Evolutionary conservation across 371 early-diverging fungal species (phyloP).

Genomic region (Smittium culicis): DNA sequence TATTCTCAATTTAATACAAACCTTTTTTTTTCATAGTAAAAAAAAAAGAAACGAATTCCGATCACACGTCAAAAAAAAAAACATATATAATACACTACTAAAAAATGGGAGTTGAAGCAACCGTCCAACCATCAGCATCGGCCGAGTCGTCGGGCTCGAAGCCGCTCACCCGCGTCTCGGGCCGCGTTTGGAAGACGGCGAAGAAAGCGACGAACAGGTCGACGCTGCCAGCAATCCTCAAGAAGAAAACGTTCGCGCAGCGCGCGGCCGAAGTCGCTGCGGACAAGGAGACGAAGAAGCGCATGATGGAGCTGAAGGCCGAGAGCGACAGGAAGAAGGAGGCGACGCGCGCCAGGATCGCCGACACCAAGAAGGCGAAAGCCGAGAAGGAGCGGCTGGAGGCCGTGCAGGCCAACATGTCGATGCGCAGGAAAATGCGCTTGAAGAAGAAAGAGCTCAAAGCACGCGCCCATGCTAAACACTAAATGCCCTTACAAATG

Average conservation of each 20-base stretch:
- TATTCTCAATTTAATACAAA: too few relatives aligned
- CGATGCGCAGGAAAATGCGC: constrained; percentile 23
- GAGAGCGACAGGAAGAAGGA: constrained; percentile 42
- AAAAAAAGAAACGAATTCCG: too few relatives aligned
- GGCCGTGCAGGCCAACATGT: constrained; percentile 20
- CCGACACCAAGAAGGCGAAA: constrained; percentile 21
- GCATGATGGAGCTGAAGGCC: constrained; percentile 40
- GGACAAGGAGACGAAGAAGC: constrained; percentile 28
- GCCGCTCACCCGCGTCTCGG: constrained; percentile 24
- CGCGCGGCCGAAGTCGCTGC: constrained; percentile 34
- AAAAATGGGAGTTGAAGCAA: too few relatives aligned
- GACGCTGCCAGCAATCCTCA: constrained; percentile 39
- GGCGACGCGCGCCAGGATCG: constrained; percentile 18
- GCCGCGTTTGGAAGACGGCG: constrained; percentile 36
- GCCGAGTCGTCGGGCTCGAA: too few relatives aligned
- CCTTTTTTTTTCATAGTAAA: too few relatives aligned
- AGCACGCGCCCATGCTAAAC: constrained; percentile 26
- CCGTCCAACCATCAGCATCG: too few relatives aligned
- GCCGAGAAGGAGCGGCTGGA: constrained; percentile 23
- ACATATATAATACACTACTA: too few relatives aligned
- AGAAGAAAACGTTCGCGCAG: constrained; percentile 38
- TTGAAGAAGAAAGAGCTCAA: constrained; percentile 29
- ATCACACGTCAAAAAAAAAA: too few relatives aligned
- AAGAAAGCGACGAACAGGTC: constrained; percentile 39
- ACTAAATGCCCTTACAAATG: too few relatives aligned